Percentiles rank a stretch among this genome's conserved stretches.
These are phyloP conservation scores for Solanum lycopersicoides DNA, from an alignment of 257 asterid genomes.

Conservation along the genomic window DNA sequence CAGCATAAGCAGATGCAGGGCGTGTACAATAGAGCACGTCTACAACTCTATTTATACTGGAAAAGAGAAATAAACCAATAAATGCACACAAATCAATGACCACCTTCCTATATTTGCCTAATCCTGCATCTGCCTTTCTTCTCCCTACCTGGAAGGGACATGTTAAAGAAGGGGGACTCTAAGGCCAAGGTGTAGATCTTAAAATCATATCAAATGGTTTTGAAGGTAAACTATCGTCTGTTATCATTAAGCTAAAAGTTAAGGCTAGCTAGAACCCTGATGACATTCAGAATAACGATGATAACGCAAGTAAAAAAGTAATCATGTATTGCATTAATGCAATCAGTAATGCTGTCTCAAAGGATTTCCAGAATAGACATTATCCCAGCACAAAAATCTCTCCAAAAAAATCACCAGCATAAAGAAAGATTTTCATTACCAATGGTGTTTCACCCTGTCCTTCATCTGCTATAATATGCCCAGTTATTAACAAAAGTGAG, in stretches of 20 bases:
- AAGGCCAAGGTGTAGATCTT: neutral
- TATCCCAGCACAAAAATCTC: neutral
- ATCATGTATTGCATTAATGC: neutral
- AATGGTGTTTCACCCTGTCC: slow-evolving; percentile 88
- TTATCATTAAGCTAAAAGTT: neutral
- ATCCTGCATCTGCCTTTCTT: neutral
- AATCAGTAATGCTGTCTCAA: slow-evolving; percentile 2
- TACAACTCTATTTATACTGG: neutral
- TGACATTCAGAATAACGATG: neutral
- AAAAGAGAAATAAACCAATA: neutral
- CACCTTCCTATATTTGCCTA: neutral
- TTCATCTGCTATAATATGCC: slow-evolving; percentile 96
- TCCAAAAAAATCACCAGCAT: neutral
- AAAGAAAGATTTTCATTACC: slow-evolving; percentile 32
- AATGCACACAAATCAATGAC: neutral
- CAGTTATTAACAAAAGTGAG: slow-evolving; percentile 80
- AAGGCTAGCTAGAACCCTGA: neutral
- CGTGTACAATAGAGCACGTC: neutral
- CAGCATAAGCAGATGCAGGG: neutral
- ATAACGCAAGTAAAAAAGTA: neutral
- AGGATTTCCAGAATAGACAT: neutral
- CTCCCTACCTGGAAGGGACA: neutral
- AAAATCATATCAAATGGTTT: neutral
- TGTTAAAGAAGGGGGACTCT: neutral
- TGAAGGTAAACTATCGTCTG: neutral